phyloP scores from a whole-genome alignment of 768 basidiomycete species.

The Floccularia luteovirens region DNA sequence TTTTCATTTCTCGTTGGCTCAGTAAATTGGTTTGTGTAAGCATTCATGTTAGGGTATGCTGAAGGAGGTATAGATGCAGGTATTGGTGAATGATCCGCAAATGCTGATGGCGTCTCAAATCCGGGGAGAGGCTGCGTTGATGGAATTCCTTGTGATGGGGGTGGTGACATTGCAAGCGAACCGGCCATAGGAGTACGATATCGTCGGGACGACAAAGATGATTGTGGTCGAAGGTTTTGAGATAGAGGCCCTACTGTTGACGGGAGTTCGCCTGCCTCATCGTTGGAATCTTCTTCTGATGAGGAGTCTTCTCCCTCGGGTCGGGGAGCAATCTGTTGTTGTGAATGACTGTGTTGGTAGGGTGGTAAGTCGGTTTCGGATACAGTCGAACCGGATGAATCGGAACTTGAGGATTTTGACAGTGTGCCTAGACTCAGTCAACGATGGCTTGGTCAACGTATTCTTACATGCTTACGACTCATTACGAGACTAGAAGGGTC shows the following conservation, averaged over 20 bases:
- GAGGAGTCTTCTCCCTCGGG: conserved; percentile 21
- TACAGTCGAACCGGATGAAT: conserved; percentile 58
- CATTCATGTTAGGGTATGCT: conserved; percentile 26
- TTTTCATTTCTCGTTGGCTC: conserved; percentile 28
- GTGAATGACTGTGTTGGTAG: background rate
- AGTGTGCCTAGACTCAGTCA: conserved; percentile 26
- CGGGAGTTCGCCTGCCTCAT: conserved; percentile 33
- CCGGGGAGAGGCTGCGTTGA: conserved; percentile 64
- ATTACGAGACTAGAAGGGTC: conserved; percentile 57
- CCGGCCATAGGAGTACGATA: conserved; percentile 74
- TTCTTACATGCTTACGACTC: conserved; percentile 63
- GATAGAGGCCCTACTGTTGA: conserved; percentile 20
- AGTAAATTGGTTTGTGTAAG: conserved; percentile 29
- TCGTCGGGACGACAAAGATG: conserved; percentile 69
- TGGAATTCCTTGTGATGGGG: conserved; percentile 43
- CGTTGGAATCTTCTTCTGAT: conserved; percentile 44
- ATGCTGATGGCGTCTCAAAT: conserved; percentile 71
- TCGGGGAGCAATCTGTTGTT: background rate
- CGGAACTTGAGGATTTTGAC: conserved; percentile 46
- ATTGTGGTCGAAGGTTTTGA: conserved; percentile 53
- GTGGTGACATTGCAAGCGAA: conserved; percentile 51
- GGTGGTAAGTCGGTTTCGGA: conserved; percentile 28
- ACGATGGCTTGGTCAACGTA: too few species aligned
- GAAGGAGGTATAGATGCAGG: conserved; percentile 27
- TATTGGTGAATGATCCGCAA: too few species aligned